These are phyloP conservation scores for Stagonosporopsis cucurbitacearum DNA, from an alignment of 2,329 filamentous ascomycete genomes.

Conservation along the genomic window DNA sequence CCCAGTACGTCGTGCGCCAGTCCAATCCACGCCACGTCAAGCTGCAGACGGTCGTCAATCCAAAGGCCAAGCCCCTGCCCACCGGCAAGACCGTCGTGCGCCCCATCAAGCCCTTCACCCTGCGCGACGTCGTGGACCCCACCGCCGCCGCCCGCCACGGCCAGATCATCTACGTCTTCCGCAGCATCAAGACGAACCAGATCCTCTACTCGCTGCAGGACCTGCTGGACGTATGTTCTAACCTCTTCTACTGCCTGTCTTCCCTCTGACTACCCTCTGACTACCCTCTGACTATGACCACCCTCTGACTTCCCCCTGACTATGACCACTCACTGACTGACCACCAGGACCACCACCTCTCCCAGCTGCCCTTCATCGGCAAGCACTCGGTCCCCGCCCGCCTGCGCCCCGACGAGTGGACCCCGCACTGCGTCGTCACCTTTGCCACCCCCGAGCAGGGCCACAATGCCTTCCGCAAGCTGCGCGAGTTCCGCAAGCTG, in stretches of 20 bases:
- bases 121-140: slow-evolving; percentile 50
- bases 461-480: slow-evolving; percentile 62
- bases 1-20: slow-evolving; percentile 32
- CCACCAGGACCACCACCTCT: slow-evolving; percentile 58
- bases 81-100: slow-evolving; percentile 23
- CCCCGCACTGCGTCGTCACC: slow-evolving; percentile 64
- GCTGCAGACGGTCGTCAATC: slow-evolving; percentile 35
- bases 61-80: slow-evolving; percentile 29
- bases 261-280: too few relatives aligned
- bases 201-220: slow-evolving; percentile 68
- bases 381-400: slow-evolving; percentile 66
- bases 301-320: too few relatives aligned
- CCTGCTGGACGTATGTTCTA: slow-evolving; percentile 58
- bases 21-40: slow-evolving; percentile 35
- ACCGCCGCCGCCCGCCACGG: slow-evolving; percentile 52
- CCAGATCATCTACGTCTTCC: slow-evolving; percentile 68
- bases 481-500: slow-evolving; percentile 66
- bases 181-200: slow-evolving; percentile 67
- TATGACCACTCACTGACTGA: too few relatives aligned
- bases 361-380: slow-evolving; percentile 67
- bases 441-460: slow-evolving; percentile 60
- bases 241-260: not conserved
- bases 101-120: slow-evolving; percentile 39
- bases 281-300: too few relatives aligned
- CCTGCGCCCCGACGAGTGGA: slow-evolving; percentile 69